Evolutionary conservation across 768 basidiomycete species (phyloP).

Genomic region (Suillus subalutaceus): DNA sequence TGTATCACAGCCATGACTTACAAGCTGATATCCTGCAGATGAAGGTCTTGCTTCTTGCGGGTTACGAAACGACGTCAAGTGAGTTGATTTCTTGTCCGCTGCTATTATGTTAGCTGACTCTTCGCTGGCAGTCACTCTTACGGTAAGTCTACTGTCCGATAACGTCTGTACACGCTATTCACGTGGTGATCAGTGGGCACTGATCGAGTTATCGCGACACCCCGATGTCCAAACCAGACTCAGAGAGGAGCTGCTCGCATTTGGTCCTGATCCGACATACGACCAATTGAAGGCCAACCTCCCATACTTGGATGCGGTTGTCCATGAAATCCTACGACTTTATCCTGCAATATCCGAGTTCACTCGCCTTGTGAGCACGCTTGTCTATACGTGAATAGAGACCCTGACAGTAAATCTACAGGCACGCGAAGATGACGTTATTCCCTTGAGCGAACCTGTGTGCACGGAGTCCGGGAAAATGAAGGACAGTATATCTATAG

Average conservation of each 20-base stretch:
- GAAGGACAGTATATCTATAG: conserved; percentile 35
- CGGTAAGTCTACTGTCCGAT: conserved; percentile 3
- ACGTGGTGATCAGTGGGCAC: conserved; percentile 33
- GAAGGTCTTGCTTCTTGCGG: conserved; percentile 17
- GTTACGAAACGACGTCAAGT: conserved; percentile 30
- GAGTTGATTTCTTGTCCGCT: conserved; percentile 7
- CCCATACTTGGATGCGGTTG: conserved; percentile 47
- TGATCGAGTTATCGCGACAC: conserved; percentile 31
- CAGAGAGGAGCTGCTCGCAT: conserved; percentile 31
- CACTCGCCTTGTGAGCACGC: conserved; percentile 31
- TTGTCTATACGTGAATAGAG: not conserved
- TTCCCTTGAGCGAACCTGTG: conserved; percentile 40
- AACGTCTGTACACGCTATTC: not conserved
- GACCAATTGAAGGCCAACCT: conserved; percentile 39
- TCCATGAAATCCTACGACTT: conserved; percentile 41
- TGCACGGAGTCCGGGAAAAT: conserved; percentile 28
- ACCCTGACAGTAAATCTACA: conserved; percentile 16
- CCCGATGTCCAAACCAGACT: conserved; percentile 29
- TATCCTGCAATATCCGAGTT: conserved; percentile 38
- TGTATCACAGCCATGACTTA: not conserved
- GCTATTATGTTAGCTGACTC: not conserved
- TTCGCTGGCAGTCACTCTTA: conserved; percentile 6
- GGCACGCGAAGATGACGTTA: conserved; percentile 41
- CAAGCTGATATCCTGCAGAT: conserved; percentile 12
- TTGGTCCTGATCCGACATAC: conserved; percentile 39